Conservation (phyloP, 345 rosid species). For the Toxicodendron radicans region DNA sequence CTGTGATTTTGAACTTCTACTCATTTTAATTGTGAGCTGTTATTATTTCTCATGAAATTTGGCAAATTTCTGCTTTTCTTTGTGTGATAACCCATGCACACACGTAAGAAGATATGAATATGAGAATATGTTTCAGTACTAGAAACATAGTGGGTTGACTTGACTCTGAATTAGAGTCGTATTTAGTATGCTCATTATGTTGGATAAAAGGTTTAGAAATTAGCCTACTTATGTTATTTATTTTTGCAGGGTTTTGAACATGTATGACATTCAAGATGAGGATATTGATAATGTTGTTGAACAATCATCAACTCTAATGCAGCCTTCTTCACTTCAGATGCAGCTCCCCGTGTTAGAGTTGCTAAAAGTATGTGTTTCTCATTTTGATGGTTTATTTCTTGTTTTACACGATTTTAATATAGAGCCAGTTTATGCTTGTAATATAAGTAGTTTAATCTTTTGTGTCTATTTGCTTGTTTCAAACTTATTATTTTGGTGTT, state of each 20-base stretch:
- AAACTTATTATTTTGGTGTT: not conserved
- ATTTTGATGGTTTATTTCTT: slow-evolving; percentile 12
- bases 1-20: slow-evolving; percentile 12
- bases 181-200: not conserved
- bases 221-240: slow-evolving; percentile 9
- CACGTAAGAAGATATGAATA: not conserved
- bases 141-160: not conserved
- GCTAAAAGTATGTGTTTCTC: slow-evolving; percentile 61
- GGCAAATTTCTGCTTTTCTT: not conserved
- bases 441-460: not conserved
- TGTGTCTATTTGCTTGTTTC: not conserved
- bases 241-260: slow-evolving; percentile 72
- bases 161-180: not conserved
- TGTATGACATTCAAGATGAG: slow-evolving; percentile 81
- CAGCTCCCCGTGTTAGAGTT: slow-evolving; percentile 88
- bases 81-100: slow-evolving; percentile 1
- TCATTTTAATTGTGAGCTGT: not conserved
- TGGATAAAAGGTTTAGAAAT: not conserved
- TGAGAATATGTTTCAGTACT: not conserved
- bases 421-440: not conserved
- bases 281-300: slow-evolving; percentile 67
- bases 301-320: slow-evolving; percentile 44
- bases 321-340: slow-evolving; percentile 58
- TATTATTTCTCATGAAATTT: slow-evolving; percentile 3
- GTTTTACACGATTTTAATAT: not conserved